Base-by-base conservation (phyloP, 2,329 filamentous ascomycete genomes). In the Penicillium concentricum region DNA sequence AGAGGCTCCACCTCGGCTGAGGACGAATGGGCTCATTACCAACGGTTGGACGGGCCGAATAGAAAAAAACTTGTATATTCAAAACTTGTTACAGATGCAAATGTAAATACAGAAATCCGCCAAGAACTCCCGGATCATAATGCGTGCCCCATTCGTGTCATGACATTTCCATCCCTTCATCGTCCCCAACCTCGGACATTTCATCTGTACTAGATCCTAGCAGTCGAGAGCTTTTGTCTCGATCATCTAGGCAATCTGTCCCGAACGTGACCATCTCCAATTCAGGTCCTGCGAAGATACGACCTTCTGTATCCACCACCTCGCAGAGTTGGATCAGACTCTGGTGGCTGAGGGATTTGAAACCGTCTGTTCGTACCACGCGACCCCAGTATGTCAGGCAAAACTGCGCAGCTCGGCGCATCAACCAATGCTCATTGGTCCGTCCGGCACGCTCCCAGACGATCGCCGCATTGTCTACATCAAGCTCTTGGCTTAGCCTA, bases 371-470 rank as follows among this genome's bases (percentile, higher is more conserved):
- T 18, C 94, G 87, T 22, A 97, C 94, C 28, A 99, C 86, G 45
- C 94, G 87, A 51, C 94, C 94, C 92, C 94, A 99, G 73, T 97
- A 91, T 38, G 88, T 89, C 74, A 99, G 85, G 71, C 92, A 97
- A 75, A 95, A 97, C 45, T 82, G 82, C 0, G 92, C 92, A 0
- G 94, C 91, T 51, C 93, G 87, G 66, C 90, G 90, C 72, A 92
- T 90, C 38, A 99, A 82, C 92, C 92, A 97, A 51, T 96, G 91
- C 75, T 99, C 94, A 65, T 88, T 90, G 16, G 94, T 93, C 15
- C 93, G 86, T 8, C 88, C 89, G 2, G 94, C 92, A 62, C 92
- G 91, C 74, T 97, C 92, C 92, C 95, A 99, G 55, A 96, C 92
- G 65, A 95, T 88, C 62, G 94, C 96, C 3, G 93, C 93, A 69